Evolutionary conservation across 805 yeast species (phyloP).

Genomic region (Torulaspora quercuum): DNA sequence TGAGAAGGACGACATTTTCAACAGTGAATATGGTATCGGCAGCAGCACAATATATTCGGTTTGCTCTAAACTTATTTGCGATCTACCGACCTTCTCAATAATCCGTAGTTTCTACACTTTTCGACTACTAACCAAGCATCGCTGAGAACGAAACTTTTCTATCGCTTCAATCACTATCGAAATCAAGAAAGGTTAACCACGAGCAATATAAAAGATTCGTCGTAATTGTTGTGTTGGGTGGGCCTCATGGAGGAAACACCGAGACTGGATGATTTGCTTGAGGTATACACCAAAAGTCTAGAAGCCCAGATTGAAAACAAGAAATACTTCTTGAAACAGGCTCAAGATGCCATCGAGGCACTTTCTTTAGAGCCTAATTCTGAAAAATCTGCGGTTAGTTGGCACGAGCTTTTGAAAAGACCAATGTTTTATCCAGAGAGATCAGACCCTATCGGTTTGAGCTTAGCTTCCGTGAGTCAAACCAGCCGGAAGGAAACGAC

Average conservation of each 20-base stretch:
- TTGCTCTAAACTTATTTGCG: no score
- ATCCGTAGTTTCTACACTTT: no score
- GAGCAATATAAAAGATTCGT: background rate
- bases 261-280: conserved; percentile 9
- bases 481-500: conserved; percentile 20
- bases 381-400: conserved; percentile 8
- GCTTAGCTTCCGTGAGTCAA: conserved; percentile 22
- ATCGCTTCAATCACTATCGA: no score
- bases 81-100: no score
- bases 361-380: conserved; percentile 9
- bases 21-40: no score
- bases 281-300: conserved; percentile 21
- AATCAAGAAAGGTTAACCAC: background rate
- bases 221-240: background rate
- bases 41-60: no score
- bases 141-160: background rate
- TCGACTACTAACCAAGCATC: no score
- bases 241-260: conserved; percentile 1
- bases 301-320: conserved; percentile 30
- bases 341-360: conserved; percentile 19
- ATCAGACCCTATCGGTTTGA: conserved; percentile 35
- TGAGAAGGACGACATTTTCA: conserved; percentile 39
- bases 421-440: conserved; percentile 33
- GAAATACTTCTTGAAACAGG: conserved; percentile 27
- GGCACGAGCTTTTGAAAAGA: conserved; percentile 24